Percentiles rank a stretch among this genome's conserved stretches.
These are phyloP conservation scores for Silybum marianum DNA, from an alignment of 129 eudicot species.

Conservation along the genomic window DNA sequence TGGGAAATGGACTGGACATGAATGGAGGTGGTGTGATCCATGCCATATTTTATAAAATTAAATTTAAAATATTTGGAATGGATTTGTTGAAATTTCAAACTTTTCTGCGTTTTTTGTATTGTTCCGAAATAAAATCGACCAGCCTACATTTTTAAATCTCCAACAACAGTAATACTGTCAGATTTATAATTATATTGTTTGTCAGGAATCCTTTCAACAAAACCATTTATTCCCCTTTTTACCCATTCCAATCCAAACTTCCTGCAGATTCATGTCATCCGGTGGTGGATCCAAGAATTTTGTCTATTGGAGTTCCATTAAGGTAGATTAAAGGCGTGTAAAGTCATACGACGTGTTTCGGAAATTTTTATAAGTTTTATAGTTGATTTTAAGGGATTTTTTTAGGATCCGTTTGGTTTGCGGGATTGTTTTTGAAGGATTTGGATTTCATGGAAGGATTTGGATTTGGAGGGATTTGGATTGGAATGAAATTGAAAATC, in stretches of 20 bases:
- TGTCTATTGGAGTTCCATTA: too few species aligned
- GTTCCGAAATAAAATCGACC: conserved; percentile 22
- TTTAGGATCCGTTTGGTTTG: too few species aligned
- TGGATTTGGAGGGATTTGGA: too few species aligned
- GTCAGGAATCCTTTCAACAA: conserved; percentile 45
- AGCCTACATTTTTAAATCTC: conserved; percentile 7
- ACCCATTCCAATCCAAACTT: background rate
- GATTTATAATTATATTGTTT: conserved; percentile 21
- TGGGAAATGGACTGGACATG: background rate
- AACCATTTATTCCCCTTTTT: conserved; percentile 21
- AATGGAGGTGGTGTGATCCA: conserved; percentile 18
- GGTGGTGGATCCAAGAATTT: too few species aligned
- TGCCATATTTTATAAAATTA: conserved; percentile 20
- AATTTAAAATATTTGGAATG: background rate
- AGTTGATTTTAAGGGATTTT: too few species aligned
- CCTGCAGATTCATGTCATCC: too few species aligned
- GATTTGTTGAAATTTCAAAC: conserved; percentile 26
- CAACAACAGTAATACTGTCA: background rate
- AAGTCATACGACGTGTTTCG: too few species aligned
- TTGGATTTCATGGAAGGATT: too few species aligned
- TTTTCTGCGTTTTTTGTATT: conserved; percentile 25
- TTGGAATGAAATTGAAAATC: too few species aligned
- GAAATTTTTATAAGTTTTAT: too few species aligned
- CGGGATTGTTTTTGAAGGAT: too few species aligned
- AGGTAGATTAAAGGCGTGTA: too few species aligned